Evolutionary conservation across 2,329 filamentous ascomycete genomes (phyloP).

Genomic region (Fusarium mexicanum): DNA sequence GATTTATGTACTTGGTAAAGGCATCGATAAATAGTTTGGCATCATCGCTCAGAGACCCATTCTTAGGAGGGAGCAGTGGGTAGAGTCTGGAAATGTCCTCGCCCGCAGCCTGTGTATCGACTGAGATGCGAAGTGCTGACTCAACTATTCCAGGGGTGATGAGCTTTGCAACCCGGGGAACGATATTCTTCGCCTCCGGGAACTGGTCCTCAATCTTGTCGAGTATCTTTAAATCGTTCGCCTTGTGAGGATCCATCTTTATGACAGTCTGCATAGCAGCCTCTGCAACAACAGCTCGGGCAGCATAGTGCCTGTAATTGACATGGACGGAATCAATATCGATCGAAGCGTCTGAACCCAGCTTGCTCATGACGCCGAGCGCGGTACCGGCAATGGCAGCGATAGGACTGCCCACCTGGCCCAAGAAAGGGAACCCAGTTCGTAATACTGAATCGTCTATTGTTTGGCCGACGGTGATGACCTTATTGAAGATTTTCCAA

Average conservation of each 20-base stretch:
- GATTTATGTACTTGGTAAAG: not conserved
- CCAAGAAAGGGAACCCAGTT: not conserved
- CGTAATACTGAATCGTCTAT: not conserved
- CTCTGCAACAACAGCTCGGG: not conserved
- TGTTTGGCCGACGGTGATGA: not conserved
- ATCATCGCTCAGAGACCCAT: rapidly evolving
- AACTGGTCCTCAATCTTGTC: not conserved
- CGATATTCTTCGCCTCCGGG: rapidly evolving
- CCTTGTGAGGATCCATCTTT: not conserved
- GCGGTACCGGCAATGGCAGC: not conserved
- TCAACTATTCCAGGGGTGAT: rapidly evolving
- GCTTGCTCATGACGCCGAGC: not conserved
- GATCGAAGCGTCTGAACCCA: not conserved
- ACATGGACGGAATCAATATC: not conserved
- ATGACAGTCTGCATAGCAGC: not conserved
- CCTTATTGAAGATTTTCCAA: not conserved
- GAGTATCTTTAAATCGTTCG: not conserved
- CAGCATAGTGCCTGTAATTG: not conserved
- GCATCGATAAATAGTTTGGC: not conserved
- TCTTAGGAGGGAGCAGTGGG: rapidly evolving
- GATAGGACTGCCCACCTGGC: not conserved
- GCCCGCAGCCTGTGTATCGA: not conserved
- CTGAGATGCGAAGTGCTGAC: not conserved
- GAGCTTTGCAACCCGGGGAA: not conserved
- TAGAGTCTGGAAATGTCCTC: not conserved